Base-by-base conservation (phyloP, 2,329 filamentous ascomycete species). In the Chaetomiaceae sp. region DNA sequence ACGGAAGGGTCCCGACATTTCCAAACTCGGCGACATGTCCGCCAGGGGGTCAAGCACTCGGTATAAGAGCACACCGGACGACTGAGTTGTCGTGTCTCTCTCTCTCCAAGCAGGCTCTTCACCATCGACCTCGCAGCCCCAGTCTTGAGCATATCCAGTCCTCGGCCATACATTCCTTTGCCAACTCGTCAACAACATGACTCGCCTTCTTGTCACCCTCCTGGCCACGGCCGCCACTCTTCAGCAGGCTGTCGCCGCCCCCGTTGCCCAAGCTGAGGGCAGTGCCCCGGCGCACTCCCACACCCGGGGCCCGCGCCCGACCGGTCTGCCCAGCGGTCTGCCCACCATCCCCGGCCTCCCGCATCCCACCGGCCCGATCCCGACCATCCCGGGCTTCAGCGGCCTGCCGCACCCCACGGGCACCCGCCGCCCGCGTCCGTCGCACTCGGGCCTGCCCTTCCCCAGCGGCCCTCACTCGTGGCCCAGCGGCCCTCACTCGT, bases 141-240 rank as follows among this genome's bases (percentile, higher is more conserved):
- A 35, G 15, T 7, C 33, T 6, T 24, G 22, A 24, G 22, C 33
- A 35, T 19, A 19, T 35, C n/a, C n/a, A n/a, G n/a, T n/a, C 11
- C 33, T 30, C 14, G 29, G 12, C 29, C 29, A 15, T 7, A 19
- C 18, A 6, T 9, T 20, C 33, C 9, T 35, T 19, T 6, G 27
- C 30, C 35, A 40, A 39, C 12, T 26, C 22, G 12, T 32, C 18
- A 10, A 27, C 50, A 54, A 24, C n/a, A 57, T 57, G 55, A 56
- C 53, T 40, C 55, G 53, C 37, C 45, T 53, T 32, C 37, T 56
- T 29, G 27, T 54, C 47, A 53, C 51, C 33, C 48, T 54, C 38
- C 41, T 57, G 30, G 53, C 53, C 29, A 50, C 55, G 39, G 47
- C 45, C 29, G 45, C 53, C 12, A 54, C 54, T 20, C 18, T 58